These are phyloP conservation scores for Aspergillus latus DNA, from an alignment of 2,329 filamentous ascomycete genomes.

Conservation along the genomic window DNA sequence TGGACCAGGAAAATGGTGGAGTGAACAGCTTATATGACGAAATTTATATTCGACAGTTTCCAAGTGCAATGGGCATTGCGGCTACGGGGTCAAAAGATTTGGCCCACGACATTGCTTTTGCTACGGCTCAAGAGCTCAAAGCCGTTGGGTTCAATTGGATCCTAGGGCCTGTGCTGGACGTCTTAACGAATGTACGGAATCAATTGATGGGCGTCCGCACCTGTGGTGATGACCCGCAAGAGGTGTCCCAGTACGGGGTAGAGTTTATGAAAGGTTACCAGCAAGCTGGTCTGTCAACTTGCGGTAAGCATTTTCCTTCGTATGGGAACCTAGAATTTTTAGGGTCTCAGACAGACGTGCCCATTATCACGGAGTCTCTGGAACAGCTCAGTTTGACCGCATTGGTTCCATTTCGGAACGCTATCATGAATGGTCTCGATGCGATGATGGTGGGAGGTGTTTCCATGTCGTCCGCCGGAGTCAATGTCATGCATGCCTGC, in stretches of 20 bases:
- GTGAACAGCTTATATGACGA: constrained; percentile 97
- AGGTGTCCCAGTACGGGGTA: constrained; percentile 89
- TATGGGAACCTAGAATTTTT: constrained; percentile 95
- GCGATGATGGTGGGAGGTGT: constrained; percentile 96
- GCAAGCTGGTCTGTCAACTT: constrained; percentile 82
- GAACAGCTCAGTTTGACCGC: constrained; percentile 92
- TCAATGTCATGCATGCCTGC: constrained; percentile 95
- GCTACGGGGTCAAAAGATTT: constrained; percentile 82
- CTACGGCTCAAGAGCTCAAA: constrained; percentile 86
- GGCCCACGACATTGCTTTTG: constrained; percentile 86
- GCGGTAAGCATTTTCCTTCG: constrained; percentile 94
- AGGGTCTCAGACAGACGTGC: constrained; percentile 85
- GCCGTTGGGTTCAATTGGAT: constrained; percentile 96
- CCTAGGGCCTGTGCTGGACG: constrained; percentile 88
- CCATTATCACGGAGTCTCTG: constrained; percentile 90
- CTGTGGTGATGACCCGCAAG: constrained; percentile 87
- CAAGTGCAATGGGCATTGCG: constrained; percentile 95
- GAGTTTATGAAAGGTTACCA: constrained; percentile 91
- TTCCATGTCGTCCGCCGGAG: constrained; percentile 83
- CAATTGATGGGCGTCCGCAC: constrained; percentile 88
- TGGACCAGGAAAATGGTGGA: constrained; percentile 97
- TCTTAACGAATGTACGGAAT: constrained; percentile 87
- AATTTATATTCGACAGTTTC: constrained; percentile 93
- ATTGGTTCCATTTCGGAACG: constrained; percentile 86
- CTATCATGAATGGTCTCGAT: constrained; percentile 81